These are phyloP conservation scores for Colletotrichum orbiculare DNA, from an alignment of 2,329 filamentous ascomycete species.

Conservation along the genomic window DNA sequence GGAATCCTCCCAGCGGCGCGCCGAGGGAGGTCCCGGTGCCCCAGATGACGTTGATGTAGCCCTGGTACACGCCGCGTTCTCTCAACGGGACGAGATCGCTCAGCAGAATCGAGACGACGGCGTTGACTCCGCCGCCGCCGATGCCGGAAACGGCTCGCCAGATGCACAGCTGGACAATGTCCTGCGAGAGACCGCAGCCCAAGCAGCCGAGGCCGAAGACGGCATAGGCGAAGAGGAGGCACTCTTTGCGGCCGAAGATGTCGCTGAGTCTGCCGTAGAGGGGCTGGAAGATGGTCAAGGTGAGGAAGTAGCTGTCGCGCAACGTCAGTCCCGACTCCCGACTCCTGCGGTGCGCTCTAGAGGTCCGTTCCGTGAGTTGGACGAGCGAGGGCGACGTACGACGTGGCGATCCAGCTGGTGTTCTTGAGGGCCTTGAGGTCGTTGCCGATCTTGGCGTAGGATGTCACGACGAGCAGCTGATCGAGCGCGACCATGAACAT, in stretches of 20 bases:
- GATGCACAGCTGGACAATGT: conserved; percentile 73
- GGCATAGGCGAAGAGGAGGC: conserved; percentile 71
- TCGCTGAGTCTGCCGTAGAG: conserved; percentile 78
- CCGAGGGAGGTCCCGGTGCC: conserved; percentile 75
- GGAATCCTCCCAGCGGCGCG: conserved; percentile 75
- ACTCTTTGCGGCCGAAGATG: conserved; percentile 76
- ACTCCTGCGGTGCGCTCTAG: background rate
- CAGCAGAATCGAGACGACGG: conserved; percentile 75
- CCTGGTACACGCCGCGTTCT: conserved; percentile 79
- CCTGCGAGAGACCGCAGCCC: conserved; percentile 70
- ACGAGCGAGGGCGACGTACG: conserved; percentile 42
- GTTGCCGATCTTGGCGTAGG: conserved; percentile 81
- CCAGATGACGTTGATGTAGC: conserved; percentile 77
- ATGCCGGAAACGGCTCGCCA: conserved; percentile 66
- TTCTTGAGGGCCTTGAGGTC: conserved; percentile 79
- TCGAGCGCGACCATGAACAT: conserved; percentile 79
- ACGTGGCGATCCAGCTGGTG: conserved; percentile 78
- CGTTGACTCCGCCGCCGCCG: conserved; percentile 78
- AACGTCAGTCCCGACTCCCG: too few relatives aligned
- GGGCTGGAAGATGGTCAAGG: conserved; percentile 79
- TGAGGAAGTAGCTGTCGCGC: conserved; percentile 72
- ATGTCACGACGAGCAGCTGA: conserved; percentile 80
- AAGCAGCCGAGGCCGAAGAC: conserved; percentile 74
- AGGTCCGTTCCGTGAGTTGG: background rate
- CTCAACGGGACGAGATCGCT: conserved; percentile 77